These are phyloP conservation scores for Candida freyschussii DNA, from an alignment of 1,139 yeast species.

Conservation along the genomic window DNA sequence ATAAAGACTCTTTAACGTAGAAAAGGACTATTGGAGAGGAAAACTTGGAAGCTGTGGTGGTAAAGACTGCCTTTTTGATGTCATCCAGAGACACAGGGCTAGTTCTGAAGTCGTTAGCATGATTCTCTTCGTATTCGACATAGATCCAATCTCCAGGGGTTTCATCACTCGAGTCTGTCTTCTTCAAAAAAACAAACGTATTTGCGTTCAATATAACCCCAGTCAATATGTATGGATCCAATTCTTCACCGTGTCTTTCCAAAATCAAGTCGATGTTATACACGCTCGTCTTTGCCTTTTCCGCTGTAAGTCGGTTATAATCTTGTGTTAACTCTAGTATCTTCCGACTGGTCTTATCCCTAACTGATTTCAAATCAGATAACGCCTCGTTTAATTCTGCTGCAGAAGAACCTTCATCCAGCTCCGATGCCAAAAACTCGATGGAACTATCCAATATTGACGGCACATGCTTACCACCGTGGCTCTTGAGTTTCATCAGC, in stretches of 20 bases:
- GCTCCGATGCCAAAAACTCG: conserved; percentile 22
- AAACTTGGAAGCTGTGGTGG: too few species aligned
- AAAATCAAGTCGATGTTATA: conserved; percentile 25
- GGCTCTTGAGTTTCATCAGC: conserved; percentile 27
- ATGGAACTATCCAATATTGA: conserved; percentile 29
- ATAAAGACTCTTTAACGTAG: conserved; percentile 28
- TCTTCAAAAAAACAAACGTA: conserved; percentile 26
- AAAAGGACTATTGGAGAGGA: conserved; percentile 30
- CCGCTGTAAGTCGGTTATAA: conserved; percentile 17
- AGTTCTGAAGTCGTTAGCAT: conserved; percentile 23
- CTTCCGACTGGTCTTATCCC: conserved; percentile 5
- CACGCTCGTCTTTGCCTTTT: conserved; percentile 14
- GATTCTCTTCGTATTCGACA: conserved; percentile 25
- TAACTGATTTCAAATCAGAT: conserved; percentile 16
- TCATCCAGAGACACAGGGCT: conserved; percentile 22
- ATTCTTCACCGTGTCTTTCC: conserved; percentile 14
- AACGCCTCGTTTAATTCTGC: conserved; percentile 12
- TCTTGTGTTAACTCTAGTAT: conserved; percentile 11
- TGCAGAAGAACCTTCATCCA: conserved; percentile 4
- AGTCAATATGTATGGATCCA: conserved; percentile 32
- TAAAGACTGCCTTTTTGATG: conserved; percentile 21
- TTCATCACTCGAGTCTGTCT: conserved; percentile 3
- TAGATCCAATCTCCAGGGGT: conserved; percentile 14
- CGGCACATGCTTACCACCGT: conserved; percentile 32
- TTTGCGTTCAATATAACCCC: conserved; percentile 28